Base-by-base conservation (phyloP, 768 basidiomycete genomes). In the Russula sp. region DNA sequence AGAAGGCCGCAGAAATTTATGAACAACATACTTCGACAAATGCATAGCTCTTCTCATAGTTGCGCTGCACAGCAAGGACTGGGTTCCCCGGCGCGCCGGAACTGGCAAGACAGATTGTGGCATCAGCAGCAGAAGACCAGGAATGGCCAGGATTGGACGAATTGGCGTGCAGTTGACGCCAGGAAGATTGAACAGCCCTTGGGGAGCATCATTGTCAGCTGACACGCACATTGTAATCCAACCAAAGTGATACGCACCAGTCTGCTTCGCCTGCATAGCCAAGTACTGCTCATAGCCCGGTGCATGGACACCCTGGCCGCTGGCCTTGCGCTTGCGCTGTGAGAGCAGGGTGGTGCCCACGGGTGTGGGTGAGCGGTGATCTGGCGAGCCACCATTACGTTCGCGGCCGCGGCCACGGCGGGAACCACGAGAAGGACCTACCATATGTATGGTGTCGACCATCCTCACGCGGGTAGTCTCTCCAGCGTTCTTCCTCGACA, bases 31-130 rank as follows among this genome's bases (percentile, higher is more conserved):
- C 96, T 80, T 99, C 97, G 56, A 98, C 90, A 72, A 98, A 99
- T 1, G 97, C 97, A 71, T 98, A 99, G 69, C 93, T 94, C 80
- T 98, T 99, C 74, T 98, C 97, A 69, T 94, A 94, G 71, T 98
- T 98, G 77, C 97, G 89, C 70, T 96, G 93, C 6, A 97, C 93
- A 20, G 88, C 88, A 36, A 95, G 81, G 36, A 98, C 93, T 10
- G 96, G 92, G 65, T 93, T 93, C 22, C 92, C 93, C 25, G 90
- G 83, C 20, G 81, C 83, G 34, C 86, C 95, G 90, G 56, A 92
- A 91, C 74, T 99, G 96, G 61, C 95, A 86, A 13, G 90, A 90
- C 53, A 96, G 72, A 71, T 95, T 94, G 65, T 46, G 90, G 87
- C 76, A 90, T 82, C 11, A 90, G 90, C 22, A 88, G 84, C 48